These are phyloP conservation scores for Umbelopsis sp. DNA, from an alignment of 192 early-diverging fungal species.

Conservation along the genomic window DNA sequence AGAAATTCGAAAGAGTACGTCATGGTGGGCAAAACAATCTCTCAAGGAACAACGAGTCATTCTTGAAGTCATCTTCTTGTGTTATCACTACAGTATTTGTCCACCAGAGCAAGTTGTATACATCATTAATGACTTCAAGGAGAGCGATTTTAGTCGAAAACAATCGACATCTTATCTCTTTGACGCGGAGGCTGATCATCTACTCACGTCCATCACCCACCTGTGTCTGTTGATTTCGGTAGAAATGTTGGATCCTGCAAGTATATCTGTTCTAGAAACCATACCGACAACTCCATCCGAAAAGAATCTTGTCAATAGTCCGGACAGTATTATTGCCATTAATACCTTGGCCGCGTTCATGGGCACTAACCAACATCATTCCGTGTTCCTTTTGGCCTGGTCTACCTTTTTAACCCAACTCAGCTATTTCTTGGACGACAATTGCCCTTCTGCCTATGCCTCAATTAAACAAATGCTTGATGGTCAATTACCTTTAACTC, in stretches of 20 bases:
- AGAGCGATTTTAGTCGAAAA: slow-evolving; percentile 39
- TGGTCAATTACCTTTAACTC: background rate
- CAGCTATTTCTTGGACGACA: background rate
- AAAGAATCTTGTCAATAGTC: slow-evolving; percentile 30
- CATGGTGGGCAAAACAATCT: slow-evolving; percentile 41
- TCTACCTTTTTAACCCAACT: slow-evolving; percentile 36
- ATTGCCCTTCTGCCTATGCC: background rate
- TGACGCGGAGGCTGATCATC: slow-evolving; percentile 31
- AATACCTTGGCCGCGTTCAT: slow-evolving; percentile 33
- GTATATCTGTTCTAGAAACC: slow-evolving; percentile 19
- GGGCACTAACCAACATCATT: slow-evolving; percentile 34
- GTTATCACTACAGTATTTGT: slow-evolving; percentile 4
- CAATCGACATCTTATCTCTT: slow-evolving; percentile 36
- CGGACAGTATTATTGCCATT: slow-evolving; percentile 26
- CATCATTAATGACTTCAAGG: slow-evolving; percentile 39
- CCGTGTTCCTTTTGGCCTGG: slow-evolving; percentile 47
- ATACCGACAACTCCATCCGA: slow-evolving; percentile 1
- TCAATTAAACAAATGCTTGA: slow-evolving; percentile 5
- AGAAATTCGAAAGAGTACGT: slow-evolving; percentile 15
- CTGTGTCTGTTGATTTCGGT: slow-evolving; percentile 40
- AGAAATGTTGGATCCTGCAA: slow-evolving; percentile 32
- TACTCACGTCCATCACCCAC: slow-evolving; percentile 29
- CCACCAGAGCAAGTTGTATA: slow-evolving; percentile 12
- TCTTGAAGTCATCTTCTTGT: slow-evolving; percentile 42
- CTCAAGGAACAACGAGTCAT: slow-evolving; percentile 46